Evolutionary conservation across 805 yeast genomes (phyloP).

Genomic region (Candida hispaniensis): DNA sequence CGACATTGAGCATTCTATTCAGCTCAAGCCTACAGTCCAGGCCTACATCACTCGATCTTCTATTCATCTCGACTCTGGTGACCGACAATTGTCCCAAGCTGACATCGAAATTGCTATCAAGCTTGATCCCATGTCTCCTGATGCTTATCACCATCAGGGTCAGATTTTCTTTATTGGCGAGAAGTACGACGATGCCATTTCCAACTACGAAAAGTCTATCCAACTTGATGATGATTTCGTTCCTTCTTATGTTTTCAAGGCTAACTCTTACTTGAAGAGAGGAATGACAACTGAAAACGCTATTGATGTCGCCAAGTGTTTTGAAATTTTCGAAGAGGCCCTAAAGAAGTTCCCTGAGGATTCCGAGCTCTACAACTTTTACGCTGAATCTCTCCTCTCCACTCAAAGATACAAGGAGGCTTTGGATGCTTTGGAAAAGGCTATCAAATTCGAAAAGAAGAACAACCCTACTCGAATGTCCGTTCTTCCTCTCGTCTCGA

Average conservation of each 20-base stretch:
- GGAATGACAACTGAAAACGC: conserved; percentile 7
- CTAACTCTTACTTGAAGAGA: conserved; percentile 16
- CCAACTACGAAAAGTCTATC: conserved; percentile 65
- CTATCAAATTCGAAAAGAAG: conserved; percentile 62
- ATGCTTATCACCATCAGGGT: conserved; percentile 87
- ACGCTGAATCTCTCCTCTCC: conserved; percentile 87
- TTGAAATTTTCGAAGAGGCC: conserved; percentile 18
- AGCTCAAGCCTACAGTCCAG: conserved; percentile 58
- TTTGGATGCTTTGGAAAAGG: conserved; percentile 70
- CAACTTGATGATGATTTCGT: conserved; percentile 64
- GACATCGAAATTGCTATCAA: conserved; percentile 65
- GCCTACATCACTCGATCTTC: conserved; percentile 74
- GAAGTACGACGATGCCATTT: conserved; percentile 60
- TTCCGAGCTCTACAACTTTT: conserved; percentile 89
- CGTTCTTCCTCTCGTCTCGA: conserved; percentile 80
- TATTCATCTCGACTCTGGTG: conserved; percentile 69
- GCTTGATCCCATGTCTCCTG: conserved; percentile 61
- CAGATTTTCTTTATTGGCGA: conserved; percentile 79
- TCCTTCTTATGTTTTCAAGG: conserved; percentile 37
- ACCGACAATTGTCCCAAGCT: conserved; percentile 45
- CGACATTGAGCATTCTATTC: conserved; percentile 55
- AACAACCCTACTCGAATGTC: conserved; percentile 61
- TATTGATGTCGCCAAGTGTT: conserved; percentile 11
- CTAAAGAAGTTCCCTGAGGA: conserved; percentile 63
- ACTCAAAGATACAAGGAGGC: conserved; percentile 64